A percentile compares a stretch with the other conserved stretches of the same genome.
Conservation (phyloP, 306 rosid species). For the Castanea crenata region DNA sequence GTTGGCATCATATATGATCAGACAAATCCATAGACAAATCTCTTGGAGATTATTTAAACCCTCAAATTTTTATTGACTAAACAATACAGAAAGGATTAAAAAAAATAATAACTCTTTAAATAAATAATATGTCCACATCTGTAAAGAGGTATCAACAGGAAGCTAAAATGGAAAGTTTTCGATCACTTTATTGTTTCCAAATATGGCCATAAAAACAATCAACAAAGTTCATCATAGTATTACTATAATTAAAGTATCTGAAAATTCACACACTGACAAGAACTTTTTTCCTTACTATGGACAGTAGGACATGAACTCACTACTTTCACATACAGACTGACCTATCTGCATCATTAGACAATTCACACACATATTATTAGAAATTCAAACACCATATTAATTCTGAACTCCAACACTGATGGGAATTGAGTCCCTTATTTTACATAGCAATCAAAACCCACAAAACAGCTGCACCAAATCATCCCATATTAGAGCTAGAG, state of each 20-base stretch:
- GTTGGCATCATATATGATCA: not conserved
- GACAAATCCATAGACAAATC: not conserved
- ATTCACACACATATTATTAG: not conserved
- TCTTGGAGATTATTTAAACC: not conserved
- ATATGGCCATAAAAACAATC: not conserved
- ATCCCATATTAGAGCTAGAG: constrained; percentile 1
- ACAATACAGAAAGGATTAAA: not conserved
- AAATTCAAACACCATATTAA: not conserved
- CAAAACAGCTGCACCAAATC: not conserved
- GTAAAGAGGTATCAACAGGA: not conserved
- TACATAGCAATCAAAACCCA: not conserved
- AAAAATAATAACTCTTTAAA: not conserved
- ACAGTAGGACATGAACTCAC: not conserved
- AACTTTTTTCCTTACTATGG: not conserved
- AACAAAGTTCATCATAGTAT: not conserved
- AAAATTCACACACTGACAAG: not conserved
- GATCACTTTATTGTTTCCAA: not conserved
- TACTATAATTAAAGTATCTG: not conserved
- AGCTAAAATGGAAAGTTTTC: not conserved
- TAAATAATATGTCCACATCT: not conserved
- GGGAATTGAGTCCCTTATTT: constrained; percentile 22
- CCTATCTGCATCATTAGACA: not conserved
- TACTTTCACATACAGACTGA: not conserved
- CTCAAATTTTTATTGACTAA: not conserved
- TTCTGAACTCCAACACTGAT: not conserved